phyloP scores from a whole-genome alignment of 2,329 filamentous ascomycete genomes.

The Neurospora sp. region DNA sequence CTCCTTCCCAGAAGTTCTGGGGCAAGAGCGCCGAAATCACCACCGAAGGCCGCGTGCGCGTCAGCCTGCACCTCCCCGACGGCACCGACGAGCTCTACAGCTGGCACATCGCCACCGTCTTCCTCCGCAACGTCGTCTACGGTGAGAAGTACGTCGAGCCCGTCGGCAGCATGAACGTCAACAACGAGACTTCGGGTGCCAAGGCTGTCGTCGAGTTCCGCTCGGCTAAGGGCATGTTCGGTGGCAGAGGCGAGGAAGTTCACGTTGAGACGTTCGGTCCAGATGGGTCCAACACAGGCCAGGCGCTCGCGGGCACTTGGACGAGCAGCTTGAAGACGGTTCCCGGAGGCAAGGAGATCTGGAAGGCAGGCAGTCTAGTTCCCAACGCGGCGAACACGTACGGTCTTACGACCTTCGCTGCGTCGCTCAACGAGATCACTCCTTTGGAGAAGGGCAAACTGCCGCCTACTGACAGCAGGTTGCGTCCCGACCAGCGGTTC shows the following conservation, averaged over 20 bases:
- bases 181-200: conserved; percentile 73
- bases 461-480: conserved; percentile 70
- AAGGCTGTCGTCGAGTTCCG: conserved; percentile 88
- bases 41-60: conserved; percentile 76
- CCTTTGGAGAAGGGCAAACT: conserved; percentile 63
- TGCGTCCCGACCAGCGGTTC: conserved; percentile 80
- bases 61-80: conserved; percentile 52
- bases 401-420: conserved; percentile 80
- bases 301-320: conserved; percentile 75
- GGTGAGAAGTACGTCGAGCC: conserved; percentile 98
- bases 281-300: conserved; percentile 53
- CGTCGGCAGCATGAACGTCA: conserved; percentile 76
- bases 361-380: conserved; percentile 69
- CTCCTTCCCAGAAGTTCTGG: conserved; percentile 96
- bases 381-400: conserved; percentile 72
- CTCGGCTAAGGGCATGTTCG: conserved; percentile 83
- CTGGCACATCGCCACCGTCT: conserved; percentile 81
- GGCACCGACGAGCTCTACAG: conserved; percentile 72
- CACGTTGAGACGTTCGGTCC: conserved; percentile 61
- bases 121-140: conserved; percentile 90
- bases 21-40: conserved; percentile 92
- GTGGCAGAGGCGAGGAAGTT: conserved; percentile 85
- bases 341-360: conserved; percentile 60
- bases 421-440: conserved; percentile 79
- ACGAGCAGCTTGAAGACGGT: conserved; percentile 49